A percentile compares a stretch with the other conserved stretches of the same genome.
Conservation (phyloP, 345 rosid species). For the Salix arbutifolia region DNA sequence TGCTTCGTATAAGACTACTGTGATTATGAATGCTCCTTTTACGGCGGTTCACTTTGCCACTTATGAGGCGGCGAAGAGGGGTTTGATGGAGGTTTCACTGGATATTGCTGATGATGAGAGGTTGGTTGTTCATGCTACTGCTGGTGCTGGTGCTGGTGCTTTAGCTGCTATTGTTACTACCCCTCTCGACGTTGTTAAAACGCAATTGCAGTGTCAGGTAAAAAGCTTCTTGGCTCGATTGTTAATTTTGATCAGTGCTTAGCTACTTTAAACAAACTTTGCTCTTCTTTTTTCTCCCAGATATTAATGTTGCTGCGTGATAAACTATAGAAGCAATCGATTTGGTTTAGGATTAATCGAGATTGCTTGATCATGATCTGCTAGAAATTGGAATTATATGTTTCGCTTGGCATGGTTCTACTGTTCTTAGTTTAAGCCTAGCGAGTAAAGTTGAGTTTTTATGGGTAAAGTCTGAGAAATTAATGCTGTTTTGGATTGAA, state of each 20-base stretch:
- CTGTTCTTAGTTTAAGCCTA: too few species aligned
- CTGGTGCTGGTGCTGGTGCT: conserved; percentile 28
- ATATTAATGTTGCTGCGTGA: too few species aligned
- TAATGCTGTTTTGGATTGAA: too few species aligned
- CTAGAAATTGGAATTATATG: too few species aligned
- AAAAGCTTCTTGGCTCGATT: not conserved
- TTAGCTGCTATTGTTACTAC: conserved; percentile 28
- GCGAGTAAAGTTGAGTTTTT: too few species aligned
- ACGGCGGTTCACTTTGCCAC: conserved; percentile 25
- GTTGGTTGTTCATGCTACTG: conserved; percentile 19
- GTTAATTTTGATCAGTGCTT: not conserved
- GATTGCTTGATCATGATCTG: not conserved
- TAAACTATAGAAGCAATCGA: too few species aligned
- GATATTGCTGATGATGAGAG: conserved; percentile 20
- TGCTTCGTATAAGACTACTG: conserved; percentile 24
- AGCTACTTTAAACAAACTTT: not conserved
- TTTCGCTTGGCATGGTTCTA: too few species aligned
- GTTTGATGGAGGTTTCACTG: conserved; percentile 13
- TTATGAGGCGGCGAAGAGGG: conserved; percentile 28
- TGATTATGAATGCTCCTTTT: conserved; percentile 29
- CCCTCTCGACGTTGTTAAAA: conserved; percentile 29
- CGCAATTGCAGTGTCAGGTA: conserved; percentile 28
- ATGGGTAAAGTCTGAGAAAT: too few species aligned
- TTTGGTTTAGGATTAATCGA: too few species aligned
- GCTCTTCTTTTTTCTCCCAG: not conserved